These are phyloP conservation scores for Suhomyces prunicola DNA, from an alignment of 805 yeast genomes.

Conservation along the genomic window DNA sequence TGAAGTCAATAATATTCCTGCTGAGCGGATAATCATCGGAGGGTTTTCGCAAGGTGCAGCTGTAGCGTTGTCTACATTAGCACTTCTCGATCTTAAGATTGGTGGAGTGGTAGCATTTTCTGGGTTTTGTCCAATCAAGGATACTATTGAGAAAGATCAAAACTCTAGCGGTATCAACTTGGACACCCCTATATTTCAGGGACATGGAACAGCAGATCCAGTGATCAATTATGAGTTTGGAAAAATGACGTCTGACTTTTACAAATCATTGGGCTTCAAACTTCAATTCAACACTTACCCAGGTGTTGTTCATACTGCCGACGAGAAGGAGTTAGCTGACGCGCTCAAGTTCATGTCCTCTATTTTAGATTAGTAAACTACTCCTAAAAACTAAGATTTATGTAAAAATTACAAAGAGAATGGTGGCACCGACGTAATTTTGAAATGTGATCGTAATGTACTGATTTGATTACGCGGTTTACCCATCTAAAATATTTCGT, in stretches of 20 bases:
- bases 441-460: not conserved
- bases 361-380: slow-evolving; percentile 13
- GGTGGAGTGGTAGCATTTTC: slow-evolving; percentile 80
- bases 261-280: slow-evolving; percentile 45
- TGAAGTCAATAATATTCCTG: slow-evolving; percentile 47
- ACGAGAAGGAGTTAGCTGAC: slow-evolving; percentile 62
- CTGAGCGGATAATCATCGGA: slow-evolving; percentile 77
- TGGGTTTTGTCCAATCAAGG: slow-evolving; percentile 57
- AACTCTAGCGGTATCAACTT: slow-evolving; percentile 40
- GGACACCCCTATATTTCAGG: slow-evolving; percentile 77
- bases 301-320: slow-evolving; percentile 67
- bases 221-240: slow-evolving; percentile 48
- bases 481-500: not conserved
- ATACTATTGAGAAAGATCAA: slow-evolving; percentile 11
- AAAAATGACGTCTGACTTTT: slow-evolving; percentile 40
- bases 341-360: slow-evolving; percentile 34
- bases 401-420: not conserved
- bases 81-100: slow-evolving; percentile 54
- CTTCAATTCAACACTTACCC: slow-evolving; percentile 49
- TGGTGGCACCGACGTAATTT: not conserved
- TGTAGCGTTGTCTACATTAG: slow-evolving; percentile 59
- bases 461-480: not conserved
- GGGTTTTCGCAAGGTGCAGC: slow-evolving; percentile 97
- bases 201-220: slow-evolving; percentile 82
- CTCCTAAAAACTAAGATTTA: not conserved